phyloP scores from a whole-genome alignment of 257 asterid species.

The Rehmannia glutinosa region DNA sequence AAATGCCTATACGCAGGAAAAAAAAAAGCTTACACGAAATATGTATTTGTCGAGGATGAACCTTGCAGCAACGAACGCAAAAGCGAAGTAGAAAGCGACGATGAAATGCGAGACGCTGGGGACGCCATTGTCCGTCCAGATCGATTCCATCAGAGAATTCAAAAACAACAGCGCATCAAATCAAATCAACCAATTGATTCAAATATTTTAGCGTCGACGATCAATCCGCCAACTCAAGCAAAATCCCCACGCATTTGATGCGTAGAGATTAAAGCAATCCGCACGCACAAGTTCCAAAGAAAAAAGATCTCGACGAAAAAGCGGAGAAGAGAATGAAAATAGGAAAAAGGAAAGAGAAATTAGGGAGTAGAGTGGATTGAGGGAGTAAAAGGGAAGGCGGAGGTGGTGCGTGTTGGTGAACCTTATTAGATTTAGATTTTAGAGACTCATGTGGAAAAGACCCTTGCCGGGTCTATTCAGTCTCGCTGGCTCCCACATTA shows the following conservation, averaged over 20 bases:
- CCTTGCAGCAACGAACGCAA: slow-evolving; percentile 60
- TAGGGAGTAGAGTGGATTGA: slow-evolving; percentile 24
- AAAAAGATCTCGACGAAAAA: slow-evolving; percentile 11
- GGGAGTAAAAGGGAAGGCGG: slow-evolving; percentile 15
- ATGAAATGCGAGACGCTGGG: slow-evolving; percentile 52
- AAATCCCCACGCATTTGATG: neutral
- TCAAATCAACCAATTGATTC: neutral
- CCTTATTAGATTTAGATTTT: too few species aligned
- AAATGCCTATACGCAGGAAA: neutral
- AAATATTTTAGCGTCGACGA: neutral
- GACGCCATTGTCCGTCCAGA: slow-evolving; percentile 41
- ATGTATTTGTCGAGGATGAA: slow-evolving; percentile 68
- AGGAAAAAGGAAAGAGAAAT: slow-evolving; percentile 2
- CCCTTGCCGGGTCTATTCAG: too few species aligned
- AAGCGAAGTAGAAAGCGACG: slow-evolving; percentile 46
- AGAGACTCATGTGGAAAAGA: too few species aligned
- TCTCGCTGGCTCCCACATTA: too few species aligned
- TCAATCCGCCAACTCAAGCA: slow-evolving; percentile 4
- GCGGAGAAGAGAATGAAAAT: neutral
- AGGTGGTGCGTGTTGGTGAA: neutral
- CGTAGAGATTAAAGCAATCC: neutral
- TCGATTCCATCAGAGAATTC: slow-evolving; percentile 48
- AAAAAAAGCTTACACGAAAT: slow-evolving; percentile 57
- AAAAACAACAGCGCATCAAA: slow-evolving; percentile 18
- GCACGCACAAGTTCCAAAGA: neutral